Evolutionary conservation across 2,329 filamentous ascomycete species (phyloP).

Genomic region (Aspergillus sp.): DNA sequence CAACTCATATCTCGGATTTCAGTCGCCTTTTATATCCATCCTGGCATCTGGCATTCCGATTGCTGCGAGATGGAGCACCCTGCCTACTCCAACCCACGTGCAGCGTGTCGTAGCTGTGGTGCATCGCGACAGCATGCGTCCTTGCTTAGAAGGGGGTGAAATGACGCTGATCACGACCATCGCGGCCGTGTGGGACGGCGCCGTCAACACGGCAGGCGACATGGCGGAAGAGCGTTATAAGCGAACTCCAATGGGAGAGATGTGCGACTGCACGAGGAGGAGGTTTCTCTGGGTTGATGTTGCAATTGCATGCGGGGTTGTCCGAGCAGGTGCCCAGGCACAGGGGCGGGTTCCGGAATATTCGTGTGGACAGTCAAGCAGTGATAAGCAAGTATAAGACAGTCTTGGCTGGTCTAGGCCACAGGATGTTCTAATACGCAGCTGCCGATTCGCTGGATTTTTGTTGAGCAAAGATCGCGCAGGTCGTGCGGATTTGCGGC

Average conservation of each 20-base stretch:
- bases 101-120: background rate
- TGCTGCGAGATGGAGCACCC: background rate
- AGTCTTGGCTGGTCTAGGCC: background rate
- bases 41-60: background rate
- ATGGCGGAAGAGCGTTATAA: background rate
- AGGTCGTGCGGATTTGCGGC: slow-evolving; percentile 3
- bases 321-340: background rate
- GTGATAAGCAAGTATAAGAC: slow-evolving; percentile 1
- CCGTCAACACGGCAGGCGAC: background rate
- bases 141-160: background rate
- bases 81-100: slow-evolving; percentile 13
- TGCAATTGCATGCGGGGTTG: background rate
- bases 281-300: background rate
- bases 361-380: background rate
- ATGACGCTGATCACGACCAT: slow-evolving; percentile 7
- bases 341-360: background rate
- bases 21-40: slow-evolving; percentile 5
- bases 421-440: background rate
- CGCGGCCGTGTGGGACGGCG: background rate
- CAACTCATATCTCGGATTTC: background rate
- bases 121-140: slow-evolving; percentile 3
- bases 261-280: slow-evolving; percentile 13
- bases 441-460: background rate
- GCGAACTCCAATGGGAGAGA: slow-evolving; percentile 15
- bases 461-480: background rate